Conservation (phyloP, 352 stramenopile species). For the Phytopythium vexans region DNA sequence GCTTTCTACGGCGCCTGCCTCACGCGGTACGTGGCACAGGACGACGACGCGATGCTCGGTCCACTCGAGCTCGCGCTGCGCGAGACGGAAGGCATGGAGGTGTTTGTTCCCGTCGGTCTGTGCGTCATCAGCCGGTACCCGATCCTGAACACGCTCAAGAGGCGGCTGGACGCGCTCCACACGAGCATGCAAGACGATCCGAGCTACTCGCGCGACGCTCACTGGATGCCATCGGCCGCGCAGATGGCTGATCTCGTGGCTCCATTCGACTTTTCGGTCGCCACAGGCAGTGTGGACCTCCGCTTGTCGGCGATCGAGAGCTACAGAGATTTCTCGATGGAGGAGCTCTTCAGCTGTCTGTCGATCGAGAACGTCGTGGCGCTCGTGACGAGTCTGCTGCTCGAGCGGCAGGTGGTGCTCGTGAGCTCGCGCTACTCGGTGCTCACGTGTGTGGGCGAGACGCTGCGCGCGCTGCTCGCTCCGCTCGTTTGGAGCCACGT, state of each 20-base stretch:
- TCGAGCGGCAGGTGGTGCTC: constrained; percentile 77
- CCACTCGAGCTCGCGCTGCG: constrained; percentile 77
- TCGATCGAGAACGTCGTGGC: constrained; percentile 66
- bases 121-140: constrained; percentile 81
- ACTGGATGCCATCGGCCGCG: constrained; percentile 50
- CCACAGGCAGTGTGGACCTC: constrained; percentile 20
- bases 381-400: constrained; percentile 69
- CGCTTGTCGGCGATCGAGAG: constrained; percentile 48
- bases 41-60: constrained; percentile 59
- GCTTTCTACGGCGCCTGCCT: constrained; percentile 79
- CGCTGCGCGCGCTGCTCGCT: constrained; percentile 70
- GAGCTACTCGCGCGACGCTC: constrained; percentile 41
- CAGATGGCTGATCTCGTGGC: constrained; percentile 65
- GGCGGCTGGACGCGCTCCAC: constrained; percentile 64
- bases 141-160: constrained; percentile 77
- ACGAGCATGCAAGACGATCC: constrained; percentile 53
- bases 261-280: constrained; percentile 55
- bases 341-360: constrained; percentile 78
- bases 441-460: constrained; percentile 74
- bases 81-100: constrained; percentile 77
- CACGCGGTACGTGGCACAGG: constrained; percentile 74
- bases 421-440: constrained; percentile 80
- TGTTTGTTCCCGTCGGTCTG: constrained; percentile 72
- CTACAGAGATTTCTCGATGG: constrained; percentile 79
- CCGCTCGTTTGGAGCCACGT: constrained; percentile 86